Percentiles rank a stretch among this genome's conserved stretches.
Evolutionary conservation across 305 asterid genomes (phyloP).

Genomic region (Fraxinus angustifolia): DNA sequence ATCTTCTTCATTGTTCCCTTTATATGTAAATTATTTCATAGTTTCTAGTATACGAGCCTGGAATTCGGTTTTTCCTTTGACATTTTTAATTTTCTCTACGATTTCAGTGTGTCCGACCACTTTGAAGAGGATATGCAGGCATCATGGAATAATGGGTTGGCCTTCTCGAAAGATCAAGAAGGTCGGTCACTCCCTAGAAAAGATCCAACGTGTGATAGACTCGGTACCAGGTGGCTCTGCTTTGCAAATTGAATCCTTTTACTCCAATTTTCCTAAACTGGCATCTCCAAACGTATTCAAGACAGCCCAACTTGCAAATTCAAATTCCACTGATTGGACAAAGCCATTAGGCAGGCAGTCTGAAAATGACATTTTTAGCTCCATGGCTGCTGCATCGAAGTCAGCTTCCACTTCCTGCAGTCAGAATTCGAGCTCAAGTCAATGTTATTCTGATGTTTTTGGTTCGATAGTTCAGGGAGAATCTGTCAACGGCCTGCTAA

Average conservation of each 20-base stretch:
- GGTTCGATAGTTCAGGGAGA: constrained; percentile 34
- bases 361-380: neutral
- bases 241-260: constrained; percentile 68
- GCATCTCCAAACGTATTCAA: constrained; percentile 59
- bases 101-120: constrained; percentile 96
- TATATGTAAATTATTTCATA: neutral
- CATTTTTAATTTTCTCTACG: neutral
- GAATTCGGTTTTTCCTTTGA: neutral
- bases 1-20: neutral
- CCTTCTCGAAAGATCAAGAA: constrained; percentile 82
- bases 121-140: constrained; percentile 95
- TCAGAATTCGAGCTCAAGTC: constrained; percentile 69
- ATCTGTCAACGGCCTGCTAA: neutral
- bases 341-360: neutral
- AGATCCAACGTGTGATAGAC: constrained; percentile 86
- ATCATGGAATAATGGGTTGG: constrained; percentile 90
- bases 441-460: constrained; percentile 47
- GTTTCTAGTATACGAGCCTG: neutral
- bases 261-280: constrained; percentile 64
- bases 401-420: constrained; percentile 74
- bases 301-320: constrained; percentile 33
- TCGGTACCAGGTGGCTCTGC: constrained; percentile 83
- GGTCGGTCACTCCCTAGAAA: constrained; percentile 33
- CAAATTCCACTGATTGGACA: neutral
- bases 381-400: constrained; percentile 24